phyloP scores from a whole-genome alignment of 139 green algal species.

The Closterium sp. region DNA sequence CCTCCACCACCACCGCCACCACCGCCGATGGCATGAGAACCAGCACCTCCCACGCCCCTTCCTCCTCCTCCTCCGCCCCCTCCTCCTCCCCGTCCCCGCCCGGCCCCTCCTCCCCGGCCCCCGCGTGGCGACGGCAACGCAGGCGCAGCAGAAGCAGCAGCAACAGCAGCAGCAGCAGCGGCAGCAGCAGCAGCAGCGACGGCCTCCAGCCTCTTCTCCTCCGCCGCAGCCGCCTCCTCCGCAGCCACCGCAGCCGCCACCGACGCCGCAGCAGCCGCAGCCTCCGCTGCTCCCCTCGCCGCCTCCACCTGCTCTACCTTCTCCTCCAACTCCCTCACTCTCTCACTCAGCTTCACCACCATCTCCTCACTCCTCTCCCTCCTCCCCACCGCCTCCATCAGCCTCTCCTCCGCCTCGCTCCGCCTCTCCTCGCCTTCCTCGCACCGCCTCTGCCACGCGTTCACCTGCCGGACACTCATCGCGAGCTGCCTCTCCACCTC shows the following conservation, averaged over 20 bases:
- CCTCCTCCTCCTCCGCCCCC: not conserved
- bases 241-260: not conserved
- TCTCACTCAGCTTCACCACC: not conserved
- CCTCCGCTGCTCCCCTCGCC: not conserved
- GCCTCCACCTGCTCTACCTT: constrained; percentile 7
- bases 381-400: not conserved
- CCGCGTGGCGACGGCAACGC: not conserved
- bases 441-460: not conserved
- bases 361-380: not conserved
- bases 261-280: not conserved
- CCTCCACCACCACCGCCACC: not conserved
- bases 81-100: constrained; percentile 1
- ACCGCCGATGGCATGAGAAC: not conserved
- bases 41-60: not conserved
- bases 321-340: constrained; percentile 4
- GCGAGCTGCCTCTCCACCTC: not conserved
- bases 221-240: not conserved
- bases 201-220: not conserved
- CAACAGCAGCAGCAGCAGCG: not conserved
- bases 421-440: not conserved
- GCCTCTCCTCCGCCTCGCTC: not conserved
- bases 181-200: not conserved
- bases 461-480: not conserved
- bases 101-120: not conserved
- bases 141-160: not conserved